Conservation (phyloP, 768 basidiomycete species). For the Lactarius quietus region DNA sequence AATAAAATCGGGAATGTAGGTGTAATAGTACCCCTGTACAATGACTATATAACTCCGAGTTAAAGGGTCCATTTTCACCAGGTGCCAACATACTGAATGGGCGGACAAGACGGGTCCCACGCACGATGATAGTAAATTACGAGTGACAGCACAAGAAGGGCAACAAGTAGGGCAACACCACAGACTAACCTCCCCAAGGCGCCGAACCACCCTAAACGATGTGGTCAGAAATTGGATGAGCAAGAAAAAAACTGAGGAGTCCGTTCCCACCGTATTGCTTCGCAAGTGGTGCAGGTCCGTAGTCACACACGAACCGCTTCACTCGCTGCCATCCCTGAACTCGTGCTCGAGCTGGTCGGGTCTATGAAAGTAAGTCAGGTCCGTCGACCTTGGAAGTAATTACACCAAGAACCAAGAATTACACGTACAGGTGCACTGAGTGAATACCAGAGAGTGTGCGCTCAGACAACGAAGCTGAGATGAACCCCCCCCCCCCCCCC, state of each 20-base stretch:
- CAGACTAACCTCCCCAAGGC: constrained; percentile 2
- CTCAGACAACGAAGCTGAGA: background rate
- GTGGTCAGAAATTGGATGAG: background rate
- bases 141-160: background rate
- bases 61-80: too few relatives aligned
- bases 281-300: constrained; percentile 8
- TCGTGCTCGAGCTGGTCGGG: background rate
- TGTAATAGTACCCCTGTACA: too few relatives aligned
- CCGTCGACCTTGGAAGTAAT: background rate
- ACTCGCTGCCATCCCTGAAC: background rate
- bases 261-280: constrained; percentile 1
- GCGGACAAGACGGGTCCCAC: too few relatives aligned
- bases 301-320: background rate
- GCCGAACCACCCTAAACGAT: constrained; percentile 6
- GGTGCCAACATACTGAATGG: too few relatives aligned
- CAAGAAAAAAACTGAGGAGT: background rate
- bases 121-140: too few relatives aligned
- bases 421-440: background rate
- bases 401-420: too few relatives aligned
- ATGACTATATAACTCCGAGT: too few relatives aligned
- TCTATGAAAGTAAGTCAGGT: background rate
- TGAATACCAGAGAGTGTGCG: background rate
- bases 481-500: too few relatives aligned
- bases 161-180: too few relatives aligned
- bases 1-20: too few relatives aligned